Percentiles rank a stretch among this genome's conserved stretches.
Conservation (phyloP, 371 early-diverging fungal genomes). For the Mortierella sp. region DNA sequence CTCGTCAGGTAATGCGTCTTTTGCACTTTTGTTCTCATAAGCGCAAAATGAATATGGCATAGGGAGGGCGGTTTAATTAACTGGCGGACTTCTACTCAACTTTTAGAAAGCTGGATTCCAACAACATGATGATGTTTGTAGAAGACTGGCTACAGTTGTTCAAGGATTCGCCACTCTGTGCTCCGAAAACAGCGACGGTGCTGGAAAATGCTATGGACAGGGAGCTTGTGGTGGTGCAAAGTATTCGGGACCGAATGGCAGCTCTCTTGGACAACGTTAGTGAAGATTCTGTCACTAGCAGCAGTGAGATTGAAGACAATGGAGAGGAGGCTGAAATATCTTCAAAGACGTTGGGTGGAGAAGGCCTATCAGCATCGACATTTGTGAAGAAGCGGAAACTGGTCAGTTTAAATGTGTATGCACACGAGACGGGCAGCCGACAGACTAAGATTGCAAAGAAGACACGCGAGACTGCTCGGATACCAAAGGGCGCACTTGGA, state of each 20-base stretch:
- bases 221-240: slow-evolving; percentile 55
- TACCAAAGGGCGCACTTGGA: slow-evolving; percentile 49
- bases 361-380: slow-evolving; percentile 4
- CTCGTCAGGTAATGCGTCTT: slow-evolving; percentile 37
- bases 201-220: slow-evolving; percentile 21
- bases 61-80: background rate
- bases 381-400: slow-evolving; percentile 50
- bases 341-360: slow-evolving; percentile 29
- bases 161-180: background rate
- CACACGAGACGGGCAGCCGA: slow-evolving; percentile 47
- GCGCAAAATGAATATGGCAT: background rate
- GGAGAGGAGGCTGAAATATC: slow-evolving; percentile 28
- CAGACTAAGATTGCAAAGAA: slow-evolving; percentile 67
- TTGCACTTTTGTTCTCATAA: background rate
- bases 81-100: background rate
- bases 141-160: slow-evolving; percentile 47
- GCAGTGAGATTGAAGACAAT: slow-evolving; percentile 37
- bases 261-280: slow-evolving; percentile 49
- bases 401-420: slow-evolving; percentile 59
- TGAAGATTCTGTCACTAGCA: slow-evolving; percentile 50
- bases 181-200: background rate
- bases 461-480: slow-evolving; percentile 50
- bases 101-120: slow-evolving; percentile 53
- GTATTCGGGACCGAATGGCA: slow-evolving; percentile 56
- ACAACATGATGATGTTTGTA: slow-evolving; percentile 49